phyloP scores from a whole-genome alignment of 2,329 filamentous ascomycete genomes.

The Fusarium burgessii region DNA sequence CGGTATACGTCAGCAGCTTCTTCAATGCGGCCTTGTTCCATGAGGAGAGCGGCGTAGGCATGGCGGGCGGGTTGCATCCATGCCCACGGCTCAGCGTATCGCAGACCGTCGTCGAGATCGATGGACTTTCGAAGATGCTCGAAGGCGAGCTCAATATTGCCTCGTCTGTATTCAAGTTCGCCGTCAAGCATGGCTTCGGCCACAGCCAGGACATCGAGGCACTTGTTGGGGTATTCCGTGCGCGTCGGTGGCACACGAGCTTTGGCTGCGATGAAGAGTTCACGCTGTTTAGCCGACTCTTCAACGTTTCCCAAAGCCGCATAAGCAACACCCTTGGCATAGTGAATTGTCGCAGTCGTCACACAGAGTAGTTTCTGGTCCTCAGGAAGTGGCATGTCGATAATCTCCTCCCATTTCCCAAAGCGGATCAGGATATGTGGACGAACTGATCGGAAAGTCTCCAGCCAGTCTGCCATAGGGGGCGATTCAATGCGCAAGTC shows the following conservation, averaged over 20 bases:
- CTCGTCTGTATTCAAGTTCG: constrained; percentile 75
- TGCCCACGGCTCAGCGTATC: constrained; percentile 78
- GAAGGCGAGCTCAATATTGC: constrained; percentile 69
- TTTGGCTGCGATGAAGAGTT: constrained; percentile 62
- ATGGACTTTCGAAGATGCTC: constrained; percentile 66
- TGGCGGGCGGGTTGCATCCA: constrained; percentile 81
- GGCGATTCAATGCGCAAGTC: constrained; percentile 61
- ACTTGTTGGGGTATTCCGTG: constrained; percentile 76
- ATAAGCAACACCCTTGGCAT: constrained; percentile 74
- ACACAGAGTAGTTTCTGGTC: constrained; percentile 72
- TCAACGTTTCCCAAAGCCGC: constrained; percentile 67
- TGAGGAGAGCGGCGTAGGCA: constrained; percentile 73
- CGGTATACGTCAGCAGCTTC: constrained; percentile 67
- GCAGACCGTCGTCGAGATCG: constrained; percentile 68
- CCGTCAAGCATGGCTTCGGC: constrained; percentile 75
- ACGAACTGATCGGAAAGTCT: constrained; percentile 73
- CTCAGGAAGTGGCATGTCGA: constrained; percentile 64
- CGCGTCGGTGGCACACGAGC: constrained; percentile 65
- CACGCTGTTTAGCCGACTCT: constrained; percentile 63
- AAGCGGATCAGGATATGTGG: constrained; percentile 78
- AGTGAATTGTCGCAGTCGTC: constrained; percentile 75
- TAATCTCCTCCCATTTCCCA: constrained; percentile 75
- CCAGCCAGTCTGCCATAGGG: constrained; percentile 81
- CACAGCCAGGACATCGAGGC: constrained; percentile 70
- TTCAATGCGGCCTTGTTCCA: constrained; percentile 70